Evolutionary conservation across 371 early-diverging fungal species (phyloP).

Genomic region (Mortierella sp.): DNA sequence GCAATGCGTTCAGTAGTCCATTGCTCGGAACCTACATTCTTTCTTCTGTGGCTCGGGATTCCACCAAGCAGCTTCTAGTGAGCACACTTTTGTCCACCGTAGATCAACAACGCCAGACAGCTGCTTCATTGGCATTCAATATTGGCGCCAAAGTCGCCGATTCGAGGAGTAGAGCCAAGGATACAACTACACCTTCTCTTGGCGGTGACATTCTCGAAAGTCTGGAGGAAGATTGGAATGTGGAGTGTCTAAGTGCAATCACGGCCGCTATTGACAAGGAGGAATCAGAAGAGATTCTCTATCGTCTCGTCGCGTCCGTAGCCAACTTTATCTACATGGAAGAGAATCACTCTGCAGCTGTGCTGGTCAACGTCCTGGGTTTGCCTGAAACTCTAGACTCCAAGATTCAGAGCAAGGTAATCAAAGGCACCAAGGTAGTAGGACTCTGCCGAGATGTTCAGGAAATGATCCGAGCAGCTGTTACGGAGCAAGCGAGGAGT

Average conservation of each 20-base stretch:
- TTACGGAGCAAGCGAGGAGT: slow-evolving; percentile 17
- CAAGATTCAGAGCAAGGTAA: slow-evolving; percentile 27
- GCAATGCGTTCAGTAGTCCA: slow-evolving; percentile 67
- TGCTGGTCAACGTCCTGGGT: slow-evolving; percentile 33
- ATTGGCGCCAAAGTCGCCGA: slow-evolving; percentile 62
- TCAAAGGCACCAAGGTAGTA: slow-evolving; percentile 21
- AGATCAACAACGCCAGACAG: slow-evolving; percentile 67
- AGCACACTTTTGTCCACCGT: slow-evolving; percentile 67
- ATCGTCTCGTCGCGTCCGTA: slow-evolving; percentile 43
- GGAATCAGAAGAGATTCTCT: slow-evolving; percentile 56
- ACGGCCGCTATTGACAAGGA: slow-evolving; percentile 69
- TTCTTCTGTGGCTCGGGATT: slow-evolving; percentile 60
- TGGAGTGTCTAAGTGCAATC: slow-evolving; percentile 73
- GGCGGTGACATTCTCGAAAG: slow-evolving; percentile 49
- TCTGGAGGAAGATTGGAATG: slow-evolving; percentile 75
- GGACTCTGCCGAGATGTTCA: slow-evolving; percentile 63
- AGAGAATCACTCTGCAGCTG: slow-evolving; percentile 26
- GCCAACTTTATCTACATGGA: slow-evolving; percentile 47
- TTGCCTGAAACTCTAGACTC: slow-evolving; percentile 22
- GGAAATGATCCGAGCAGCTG: slow-evolving; percentile 47
- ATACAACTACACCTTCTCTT: slow-evolving; percentile 53
- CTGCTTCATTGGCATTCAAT: slow-evolving; percentile 77
- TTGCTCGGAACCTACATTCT: slow-evolving; percentile 63
- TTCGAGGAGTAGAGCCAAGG: slow-evolving; percentile 24
- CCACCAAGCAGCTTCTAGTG: slow-evolving; percentile 69